Evolutionary conservation across 1,139 yeast species (phyloP), one percentile per base, ranked within the genome.

Genomic region (Geotrichum carabidarum): DNA sequence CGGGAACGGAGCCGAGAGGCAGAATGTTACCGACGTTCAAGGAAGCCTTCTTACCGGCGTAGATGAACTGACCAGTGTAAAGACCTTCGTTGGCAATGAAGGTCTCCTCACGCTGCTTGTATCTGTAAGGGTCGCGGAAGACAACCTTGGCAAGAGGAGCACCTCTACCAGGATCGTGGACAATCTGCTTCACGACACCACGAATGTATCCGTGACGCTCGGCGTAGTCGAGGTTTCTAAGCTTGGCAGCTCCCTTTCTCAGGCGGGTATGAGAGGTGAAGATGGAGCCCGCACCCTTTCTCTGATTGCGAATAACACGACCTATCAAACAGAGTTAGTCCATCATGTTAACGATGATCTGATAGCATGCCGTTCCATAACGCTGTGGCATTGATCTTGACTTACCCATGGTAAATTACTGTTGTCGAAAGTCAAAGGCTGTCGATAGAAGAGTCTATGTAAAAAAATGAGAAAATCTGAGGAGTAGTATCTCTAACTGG

Each of bases 281-380:
- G 85, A 94, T 90, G 75, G 98, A 91, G 76, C 99, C 99, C 81
- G 97, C 98, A 86, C 98, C 98, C 83, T 94, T 94, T 89, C 99
- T 91, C 87, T 94, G 99, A 86, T 94, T 93, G 83, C 99, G 95
- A 84, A 94, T 94, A 82, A 94, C 99, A 86, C 99, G 93, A 88
- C 99, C 98, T 42, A 32, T 31, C 51, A 40, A 31, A 11, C 31
- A 36, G 43, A 15, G 8, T 14, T 8, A 17, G n/a, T 32, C 18
- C 37, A 15, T 32, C n/a, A 43, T n/a, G 18, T 18, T 17, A 5
- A 8, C n/a, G 9, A 8, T 8, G 31, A 17, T 11, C 32, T 17
- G 9, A 15, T 14, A 12, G 11, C 30, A 32, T 32, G 14, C 12
- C 31, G 4, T 44, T 44, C 34, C n/a, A 27, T 7, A 2, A 22